Evolutionary conservation across 257 asterid species (phyloP).

Genomic region (Ophiorrhiza pumila): DNA sequence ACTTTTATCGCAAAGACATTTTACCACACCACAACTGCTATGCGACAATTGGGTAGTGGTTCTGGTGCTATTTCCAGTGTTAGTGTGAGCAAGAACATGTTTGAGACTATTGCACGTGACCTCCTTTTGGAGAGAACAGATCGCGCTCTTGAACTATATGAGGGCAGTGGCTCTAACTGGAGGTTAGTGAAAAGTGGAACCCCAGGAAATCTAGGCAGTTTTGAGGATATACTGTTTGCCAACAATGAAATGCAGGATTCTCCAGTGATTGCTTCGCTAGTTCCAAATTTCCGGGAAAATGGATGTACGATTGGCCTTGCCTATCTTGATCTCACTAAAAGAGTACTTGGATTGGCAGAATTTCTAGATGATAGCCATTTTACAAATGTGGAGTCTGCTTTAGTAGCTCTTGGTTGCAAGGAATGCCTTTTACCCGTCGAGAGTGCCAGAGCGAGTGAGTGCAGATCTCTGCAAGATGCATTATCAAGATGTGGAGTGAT

Average conservation of each 20-base stretch:
- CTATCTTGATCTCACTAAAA: conserved; percentile 71
- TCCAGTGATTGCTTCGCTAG: conserved; percentile 68
- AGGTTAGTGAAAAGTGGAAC: conserved; percentile 75
- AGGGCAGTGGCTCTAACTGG: conserved; percentile 89
- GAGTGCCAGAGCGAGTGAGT: conserved; percentile 60
- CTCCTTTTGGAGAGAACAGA: conserved; percentile 91
- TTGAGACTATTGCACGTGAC: conserved; percentile 78
- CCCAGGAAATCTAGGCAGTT: conserved; percentile 88
- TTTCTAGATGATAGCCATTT: conserved; percentile 93
- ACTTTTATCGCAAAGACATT: conserved; percentile 79
- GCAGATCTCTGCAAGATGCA: conserved; percentile 65
- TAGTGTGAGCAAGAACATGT: conserved; percentile 81
- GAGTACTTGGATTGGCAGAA: conserved; percentile 84
- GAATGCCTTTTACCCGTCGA: conserved; percentile 84
- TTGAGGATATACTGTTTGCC: conserved; percentile 88
- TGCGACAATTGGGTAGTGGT: conserved; percentile 85
- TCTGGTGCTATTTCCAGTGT: conserved; percentile 78
- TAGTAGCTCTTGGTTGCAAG: conserved; percentile 95
- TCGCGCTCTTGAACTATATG: conserved; percentile 77
- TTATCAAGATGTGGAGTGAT: conserved; percentile 82
- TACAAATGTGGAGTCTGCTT: conserved; percentile 86
- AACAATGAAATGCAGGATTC: conserved; percentile 96
- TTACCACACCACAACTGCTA: conserved; percentile 92
- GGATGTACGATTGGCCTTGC: conserved; percentile 82
- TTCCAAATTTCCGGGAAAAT: conserved; percentile 61